Evolutionary conservation across 1,139 yeast species (phyloP), one percentile per base, ranked within the genome.

Genomic region (Pneumocystis murina): DNA sequence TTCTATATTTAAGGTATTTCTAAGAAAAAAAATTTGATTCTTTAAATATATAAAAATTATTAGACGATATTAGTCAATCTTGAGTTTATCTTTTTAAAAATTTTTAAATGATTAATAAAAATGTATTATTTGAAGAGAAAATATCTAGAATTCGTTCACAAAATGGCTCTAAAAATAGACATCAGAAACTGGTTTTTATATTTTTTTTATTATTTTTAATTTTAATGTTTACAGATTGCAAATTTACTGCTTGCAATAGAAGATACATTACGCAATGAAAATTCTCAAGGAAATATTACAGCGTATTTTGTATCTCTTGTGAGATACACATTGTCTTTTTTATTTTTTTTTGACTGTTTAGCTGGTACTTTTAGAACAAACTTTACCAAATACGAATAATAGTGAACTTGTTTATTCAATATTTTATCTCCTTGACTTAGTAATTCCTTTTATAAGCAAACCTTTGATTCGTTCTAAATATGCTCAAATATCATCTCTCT

Each of bases 211-310:
- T 17, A 57, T 17, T 33, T 33, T 20, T 57, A 64, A 55, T 39
- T 33, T 59, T 41, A 30, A 41, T 41, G 10, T 62, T 17, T 55
- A 17, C 59, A 74, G 72, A 75, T 84, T 65, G 85, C 88, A 7
- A 72, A 89, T 59, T 85, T 91, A 67, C 79, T 92, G 63, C 81
- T 86, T 24, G 96, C 97, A 2, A 92, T 92, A 61, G 98, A 92
- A 73, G 96, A 89, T 70, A 88, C 87, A 69, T 80, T 92, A 63
- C 80, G 80, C 62, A 91, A 86, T 68, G 91, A 87, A 71, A 80
- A 82, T 62, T 82, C 84, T 66, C 80, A 73, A 71, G 70, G 74
- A 48, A 73, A 84, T 1, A 81, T 87, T 41, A 85, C 87, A 17
- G 86, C 91, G 2, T 92, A 92, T 74, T 85, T 90, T 71, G 85